Evolutionary conservation across 169 alveolate genomes (phyloP).

Genomic region (Eimeria brunetti): DNA sequence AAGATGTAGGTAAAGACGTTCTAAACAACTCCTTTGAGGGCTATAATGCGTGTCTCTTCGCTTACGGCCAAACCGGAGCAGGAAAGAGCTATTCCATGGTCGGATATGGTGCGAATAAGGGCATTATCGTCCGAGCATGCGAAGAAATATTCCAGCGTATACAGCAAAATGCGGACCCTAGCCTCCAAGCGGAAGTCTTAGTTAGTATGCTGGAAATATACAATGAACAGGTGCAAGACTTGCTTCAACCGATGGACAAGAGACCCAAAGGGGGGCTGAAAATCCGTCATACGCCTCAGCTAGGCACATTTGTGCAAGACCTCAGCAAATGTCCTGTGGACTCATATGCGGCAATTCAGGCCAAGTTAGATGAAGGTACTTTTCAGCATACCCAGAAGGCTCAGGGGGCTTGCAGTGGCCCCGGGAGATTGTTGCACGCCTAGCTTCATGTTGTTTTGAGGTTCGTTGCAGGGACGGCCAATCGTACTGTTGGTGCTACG

Average conservation of each 20-base stretch:
- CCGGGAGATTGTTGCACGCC: not conserved
- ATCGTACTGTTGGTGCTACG: constrained; percentile 95
- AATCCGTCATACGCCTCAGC: constrained; percentile 90
- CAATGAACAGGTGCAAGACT: constrained; percentile 95
- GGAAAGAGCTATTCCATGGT: constrained; percentile 96
- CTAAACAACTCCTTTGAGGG: constrained; percentile 96
- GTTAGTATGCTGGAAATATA: constrained; percentile 93
- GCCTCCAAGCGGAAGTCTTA: constrained; percentile 75
- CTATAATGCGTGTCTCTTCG: constrained; percentile 96
- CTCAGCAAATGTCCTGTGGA: constrained; percentile 86
- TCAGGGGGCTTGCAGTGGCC: not conserved
- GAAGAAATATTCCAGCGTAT: constrained; percentile 93
- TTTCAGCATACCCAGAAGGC: not conserved
- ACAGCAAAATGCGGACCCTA: constrained; percentile 28
- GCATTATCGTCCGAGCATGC: constrained; percentile 96
- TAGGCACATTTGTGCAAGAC: constrained; percentile 82
- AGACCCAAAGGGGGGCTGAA: constrained; percentile 90
- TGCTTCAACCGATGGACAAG: constrained; percentile 87
- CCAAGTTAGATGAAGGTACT: constrained; percentile 91
- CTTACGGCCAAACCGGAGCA: constrained; percentile 92
- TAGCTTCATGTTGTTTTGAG: not conserved
- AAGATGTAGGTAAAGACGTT: constrained; percentile 91
- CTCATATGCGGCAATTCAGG: constrained; percentile 89
- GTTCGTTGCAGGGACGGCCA: constrained; percentile 61
- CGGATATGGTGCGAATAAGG: constrained; percentile 96